Conservation (phyloP, 768 basidiomycete species). For the Rossbeevera mucosa region DNA sequence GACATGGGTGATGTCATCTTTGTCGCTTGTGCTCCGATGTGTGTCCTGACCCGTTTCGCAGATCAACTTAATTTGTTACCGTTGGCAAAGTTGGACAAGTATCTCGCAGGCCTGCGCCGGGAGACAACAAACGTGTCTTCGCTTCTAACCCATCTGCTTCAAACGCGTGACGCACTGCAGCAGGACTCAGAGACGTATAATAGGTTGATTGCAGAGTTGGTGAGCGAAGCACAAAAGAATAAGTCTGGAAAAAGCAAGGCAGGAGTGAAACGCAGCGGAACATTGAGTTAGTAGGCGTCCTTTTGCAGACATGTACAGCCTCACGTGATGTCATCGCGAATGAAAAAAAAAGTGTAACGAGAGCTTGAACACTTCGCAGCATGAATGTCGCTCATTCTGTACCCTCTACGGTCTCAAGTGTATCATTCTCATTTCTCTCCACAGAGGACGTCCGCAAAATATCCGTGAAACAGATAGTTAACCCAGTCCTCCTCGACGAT, state of each 20-base stretch:
- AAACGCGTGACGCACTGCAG: slow-evolving; percentile 74
- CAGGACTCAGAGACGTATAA: slow-evolving; percentile 90
- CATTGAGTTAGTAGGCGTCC: slow-evolving; percentile 28
- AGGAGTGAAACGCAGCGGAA: slow-evolving; percentile 46
- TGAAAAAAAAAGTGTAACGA: slow-evolving; percentile 18
- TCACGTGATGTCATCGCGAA: slow-evolving; percentile 15
- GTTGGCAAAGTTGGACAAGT: slow-evolving; percentile 57
- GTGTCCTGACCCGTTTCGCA: slow-evolving; percentile 28
- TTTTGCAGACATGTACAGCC: neutral
- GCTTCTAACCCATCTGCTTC: slow-evolving; percentile 75
- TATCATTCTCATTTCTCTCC: slow-evolving; percentile 92
- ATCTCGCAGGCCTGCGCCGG: slow-evolving; percentile 60
- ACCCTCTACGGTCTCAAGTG: slow-evolving; percentile 75
- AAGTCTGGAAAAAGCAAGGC: slow-evolving; percentile 59
- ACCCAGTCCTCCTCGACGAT: slow-evolving; percentile 90
- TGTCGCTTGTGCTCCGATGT: neutral
- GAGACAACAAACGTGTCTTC: slow-evolving; percentile 75
- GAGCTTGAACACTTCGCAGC: slow-evolving; percentile 4
- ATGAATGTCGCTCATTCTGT: slow-evolving; percentile 93
- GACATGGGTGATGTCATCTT: slow-evolving; percentile 50
- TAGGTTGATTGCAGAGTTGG: slow-evolving; percentile 83
- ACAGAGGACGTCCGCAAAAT: slow-evolving; percentile 85
- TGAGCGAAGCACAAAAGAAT: slow-evolving; percentile 85
- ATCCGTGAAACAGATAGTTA: slow-evolving; percentile 96
- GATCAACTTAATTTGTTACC: slow-evolving; percentile 73